These are phyloP conservation scores for Trametes sanguinea DNA, from an alignment of 768 basidiomycete genomes.

Conservation along the genomic window DNA sequence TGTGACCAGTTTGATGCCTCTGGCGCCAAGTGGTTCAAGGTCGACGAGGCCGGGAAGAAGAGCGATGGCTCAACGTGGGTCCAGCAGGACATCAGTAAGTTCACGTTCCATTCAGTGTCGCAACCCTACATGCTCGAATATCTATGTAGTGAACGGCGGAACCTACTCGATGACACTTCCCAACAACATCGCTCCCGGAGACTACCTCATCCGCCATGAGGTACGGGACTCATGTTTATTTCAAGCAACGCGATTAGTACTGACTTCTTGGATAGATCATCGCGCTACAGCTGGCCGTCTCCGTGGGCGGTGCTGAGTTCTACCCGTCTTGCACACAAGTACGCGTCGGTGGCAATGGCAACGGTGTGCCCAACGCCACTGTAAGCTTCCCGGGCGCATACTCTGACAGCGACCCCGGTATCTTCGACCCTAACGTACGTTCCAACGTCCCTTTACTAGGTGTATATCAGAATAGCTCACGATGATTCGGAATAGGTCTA, in stretches of 20 bases:
- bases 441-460: not conserved
- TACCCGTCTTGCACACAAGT: slow-evolving; percentile 68
- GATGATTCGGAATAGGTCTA: slow-evolving; percentile 15
- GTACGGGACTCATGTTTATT: not conserved
- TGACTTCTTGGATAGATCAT: slow-evolving; percentile 27
- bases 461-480: not conserved
- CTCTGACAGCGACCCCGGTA: slow-evolving; percentile 68
- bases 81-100: slow-evolving; percentile 34
- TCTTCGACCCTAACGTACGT: slow-evolving; percentile 48
- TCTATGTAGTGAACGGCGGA: slow-evolving; percentile 27
- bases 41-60: slow-evolving; percentile 33
- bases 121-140: not conserved
- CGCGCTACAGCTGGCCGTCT: slow-evolving; percentile 30
- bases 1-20: slow-evolving; percentile 65
- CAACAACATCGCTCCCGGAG: slow-evolving; percentile 57
- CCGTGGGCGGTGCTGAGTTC: slow-evolving; percentile 65
- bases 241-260: not conserved
- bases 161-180: slow-evolving; percentile 36
- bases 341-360: slow-evolving; percentile 53
- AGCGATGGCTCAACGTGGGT: slow-evolving; percentile 31
- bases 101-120: too few species aligned
- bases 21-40: slow-evolving; percentile 73
- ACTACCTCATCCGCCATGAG: slow-evolving; percentile 77
- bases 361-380: slow-evolving; percentile 48
- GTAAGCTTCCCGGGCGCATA: slow-evolving; percentile 76